Conservation (phyloP, 1,284 basidiomycete species). For the Ceratobasidium sp. region DNA sequence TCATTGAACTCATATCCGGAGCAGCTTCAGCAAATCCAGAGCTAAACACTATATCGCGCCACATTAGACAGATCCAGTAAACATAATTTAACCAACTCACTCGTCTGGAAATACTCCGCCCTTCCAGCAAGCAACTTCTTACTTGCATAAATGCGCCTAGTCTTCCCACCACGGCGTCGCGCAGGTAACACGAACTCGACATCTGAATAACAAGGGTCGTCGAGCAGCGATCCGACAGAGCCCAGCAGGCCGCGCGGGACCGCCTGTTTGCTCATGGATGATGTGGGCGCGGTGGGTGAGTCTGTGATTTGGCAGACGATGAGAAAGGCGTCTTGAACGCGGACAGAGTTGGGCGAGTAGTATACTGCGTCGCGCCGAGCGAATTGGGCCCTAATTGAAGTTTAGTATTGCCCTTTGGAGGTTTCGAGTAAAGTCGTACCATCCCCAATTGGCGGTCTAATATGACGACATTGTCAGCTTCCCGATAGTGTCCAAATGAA, state of each 20-base stretch:
- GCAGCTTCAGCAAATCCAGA: conserved; percentile 75
- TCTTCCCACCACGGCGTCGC: conserved; percentile 60
- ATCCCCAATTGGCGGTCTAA: conserved; percentile 87
- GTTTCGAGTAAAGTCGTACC: conserved; percentile 62
- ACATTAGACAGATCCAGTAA: background rate
- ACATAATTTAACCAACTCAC: conserved; percentile 58
- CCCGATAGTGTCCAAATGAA: conserved; percentile 30
- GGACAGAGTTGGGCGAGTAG: conserved; percentile 70
- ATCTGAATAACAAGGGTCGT: conserved; percentile 86
- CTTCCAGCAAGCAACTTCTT: conserved; percentile 73
- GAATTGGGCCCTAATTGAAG: conserved; percentile 76
- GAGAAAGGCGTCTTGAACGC: conserved; percentile 74
- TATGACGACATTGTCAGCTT: conserved; percentile 19
- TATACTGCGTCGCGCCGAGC: conserved; percentile 81
- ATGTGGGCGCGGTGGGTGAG: conserved; percentile 70
- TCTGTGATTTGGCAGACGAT: conserved; percentile 86
- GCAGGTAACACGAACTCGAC: conserved; percentile 81
- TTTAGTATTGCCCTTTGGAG: conserved; percentile 1
- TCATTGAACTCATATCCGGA: conserved; percentile 34
- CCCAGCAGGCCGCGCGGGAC: conserved; percentile 76
- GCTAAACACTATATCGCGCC: conserved; percentile 69
- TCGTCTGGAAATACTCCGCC: conserved; percentile 81
- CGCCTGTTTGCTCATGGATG: conserved; percentile 64
- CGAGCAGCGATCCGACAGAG: conserved; percentile 79
- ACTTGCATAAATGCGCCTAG: conserved; percentile 73